Percentiles rank a stretch among this genome's conserved stretches.
phyloP scores from a whole-genome alignment of 1,139 yeast species.

The Torulaspora pretoriensis region DNA sequence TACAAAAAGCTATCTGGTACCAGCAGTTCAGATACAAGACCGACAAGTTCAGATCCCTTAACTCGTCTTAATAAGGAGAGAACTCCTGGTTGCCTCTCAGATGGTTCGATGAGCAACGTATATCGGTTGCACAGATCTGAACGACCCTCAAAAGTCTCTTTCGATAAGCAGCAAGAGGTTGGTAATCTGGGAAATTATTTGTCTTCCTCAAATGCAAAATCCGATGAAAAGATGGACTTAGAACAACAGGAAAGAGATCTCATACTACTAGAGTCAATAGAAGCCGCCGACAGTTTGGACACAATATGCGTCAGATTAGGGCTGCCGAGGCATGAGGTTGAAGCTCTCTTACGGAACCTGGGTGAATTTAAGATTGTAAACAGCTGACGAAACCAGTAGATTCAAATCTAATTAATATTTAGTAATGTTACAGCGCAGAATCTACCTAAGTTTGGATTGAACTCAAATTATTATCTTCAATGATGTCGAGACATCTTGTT shows the following conservation, averaged over 20 bases:
- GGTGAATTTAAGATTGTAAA: slow-evolving; percentile 39
- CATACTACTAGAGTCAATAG: slow-evolving; percentile 46
- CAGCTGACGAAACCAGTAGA: slow-evolving; percentile 21
- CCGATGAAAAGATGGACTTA: slow-evolving; percentile 21
- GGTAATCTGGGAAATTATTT: slow-evolving; percentile 1
- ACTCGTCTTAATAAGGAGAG: slow-evolving; percentile 11
- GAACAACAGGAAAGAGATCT: slow-evolving; percentile 37
- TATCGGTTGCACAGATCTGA: slow-evolving; percentile 15
- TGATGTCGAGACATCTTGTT: slow-evolving; percentile 10
- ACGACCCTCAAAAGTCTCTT: slow-evolving; percentile 28
- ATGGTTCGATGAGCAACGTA: slow-evolving; percentile 4
- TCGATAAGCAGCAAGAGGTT: slow-evolving; percentile 19
- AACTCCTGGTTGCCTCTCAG: slow-evolving; percentile 11
- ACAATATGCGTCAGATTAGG: slow-evolving; percentile 67
- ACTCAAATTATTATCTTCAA: neutral
- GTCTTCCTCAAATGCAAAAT: slow-evolving; percentile 17
- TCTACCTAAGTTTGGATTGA: neutral
- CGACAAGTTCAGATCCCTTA: slow-evolving; percentile 9
- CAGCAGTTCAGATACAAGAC: slow-evolving; percentile 5
- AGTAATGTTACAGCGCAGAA: slow-evolving; percentile 10
- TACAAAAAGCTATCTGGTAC: slow-evolving; percentile 27
- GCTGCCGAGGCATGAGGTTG: slow-evolving; percentile 54
- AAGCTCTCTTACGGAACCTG: slow-evolving; percentile 42
- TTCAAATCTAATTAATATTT: slow-evolving; percentile 3
- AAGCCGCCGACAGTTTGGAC: slow-evolving; percentile 62